Evolutionary conservation across 306 rosid species (phyloP).

Genomic region (Inga laurina): DNA sequence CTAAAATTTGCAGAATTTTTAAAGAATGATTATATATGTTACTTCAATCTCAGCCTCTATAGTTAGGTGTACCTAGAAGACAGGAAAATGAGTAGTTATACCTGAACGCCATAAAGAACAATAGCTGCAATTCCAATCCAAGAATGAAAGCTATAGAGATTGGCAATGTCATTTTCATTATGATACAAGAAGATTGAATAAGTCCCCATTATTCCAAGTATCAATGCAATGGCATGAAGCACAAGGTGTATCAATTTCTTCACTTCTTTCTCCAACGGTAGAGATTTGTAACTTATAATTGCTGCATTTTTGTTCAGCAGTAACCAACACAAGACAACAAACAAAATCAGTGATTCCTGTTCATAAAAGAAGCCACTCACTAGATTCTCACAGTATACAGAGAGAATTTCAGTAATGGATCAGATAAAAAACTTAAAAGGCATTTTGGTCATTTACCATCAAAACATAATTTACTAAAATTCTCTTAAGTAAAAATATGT

Average conservation of each 20-base stretch:
- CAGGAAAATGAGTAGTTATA: conserved; percentile 36
- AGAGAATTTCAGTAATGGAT: no score
- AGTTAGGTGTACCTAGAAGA: background rate
- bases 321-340: background rate
- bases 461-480: no score
- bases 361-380: conserved; percentile 14
- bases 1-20: background rate
- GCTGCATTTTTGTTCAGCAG: conserved; percentile 61
- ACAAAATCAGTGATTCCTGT: background rate
- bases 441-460: no score
- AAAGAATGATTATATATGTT: background rate
- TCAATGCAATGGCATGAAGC: conserved; percentile 69
- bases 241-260: conserved; percentile 77
- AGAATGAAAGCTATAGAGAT: conserved; percentile 91
- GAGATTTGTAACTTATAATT: conserved; percentile 70
- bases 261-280: conserved; percentile 69
- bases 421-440: no score
- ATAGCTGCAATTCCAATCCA: conserved; percentile 89
- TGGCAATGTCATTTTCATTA: conserved; percentile 68
- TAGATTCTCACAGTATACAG: background rate
- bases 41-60: background rate
- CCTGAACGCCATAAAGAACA: conserved; percentile 78
- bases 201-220: conserved; percentile 72
- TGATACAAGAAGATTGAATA: conserved; percentile 74
- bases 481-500: background rate